A percentile compares a stretch with the other conserved stretches of the same genome.
phyloP scores from a whole-genome alignment of 108 stramenopile species.

The Pinguiococcus pyrenoidosus region DNA sequence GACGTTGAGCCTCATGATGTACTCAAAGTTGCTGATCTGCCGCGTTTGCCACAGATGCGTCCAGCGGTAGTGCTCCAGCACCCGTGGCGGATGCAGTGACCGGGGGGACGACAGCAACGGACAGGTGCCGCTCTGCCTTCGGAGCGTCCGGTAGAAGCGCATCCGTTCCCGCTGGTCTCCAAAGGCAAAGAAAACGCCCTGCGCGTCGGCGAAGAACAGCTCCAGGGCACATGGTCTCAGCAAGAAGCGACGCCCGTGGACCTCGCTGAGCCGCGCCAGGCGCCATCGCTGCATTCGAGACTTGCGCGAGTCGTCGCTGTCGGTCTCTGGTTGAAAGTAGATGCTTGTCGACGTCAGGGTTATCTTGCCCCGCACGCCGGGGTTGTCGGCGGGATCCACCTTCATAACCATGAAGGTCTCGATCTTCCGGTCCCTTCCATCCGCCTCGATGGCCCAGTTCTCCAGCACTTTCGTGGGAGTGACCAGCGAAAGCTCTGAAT shows the following conservation, averaged over 20 bases:
- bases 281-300: too few relatives aligned
- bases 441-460: too few relatives aligned
- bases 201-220: constrained; percentile 77
- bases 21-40: constrained; percentile 87
- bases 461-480: too few relatives aligned
- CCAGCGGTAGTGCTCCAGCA: background rate
- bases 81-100: background rate
- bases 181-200: constrained; percentile 72
- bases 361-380: too few relatives aligned
- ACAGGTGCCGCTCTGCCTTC: background rate
- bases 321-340: too few relatives aligned
- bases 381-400: too few relatives aligned
- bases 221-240: constrained; percentile 77
- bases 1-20: constrained; percentile 78
- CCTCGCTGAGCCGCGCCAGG: background rate
- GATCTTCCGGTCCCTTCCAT: too few relatives aligned
- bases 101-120: background rate
- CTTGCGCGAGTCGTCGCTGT: too few relatives aligned
- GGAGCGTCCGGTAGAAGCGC: background rate
- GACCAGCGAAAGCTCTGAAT: too few relatives aligned
- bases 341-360: too few relatives aligned
- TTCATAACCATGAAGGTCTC: too few relatives aligned
- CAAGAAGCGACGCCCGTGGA: constrained; percentile 59
- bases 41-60: constrained; percentile 36
- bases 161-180: constrained; percentile 30